Conservation (phyloP, 306 rosid genomes). For the Acacia confusa region DNA sequence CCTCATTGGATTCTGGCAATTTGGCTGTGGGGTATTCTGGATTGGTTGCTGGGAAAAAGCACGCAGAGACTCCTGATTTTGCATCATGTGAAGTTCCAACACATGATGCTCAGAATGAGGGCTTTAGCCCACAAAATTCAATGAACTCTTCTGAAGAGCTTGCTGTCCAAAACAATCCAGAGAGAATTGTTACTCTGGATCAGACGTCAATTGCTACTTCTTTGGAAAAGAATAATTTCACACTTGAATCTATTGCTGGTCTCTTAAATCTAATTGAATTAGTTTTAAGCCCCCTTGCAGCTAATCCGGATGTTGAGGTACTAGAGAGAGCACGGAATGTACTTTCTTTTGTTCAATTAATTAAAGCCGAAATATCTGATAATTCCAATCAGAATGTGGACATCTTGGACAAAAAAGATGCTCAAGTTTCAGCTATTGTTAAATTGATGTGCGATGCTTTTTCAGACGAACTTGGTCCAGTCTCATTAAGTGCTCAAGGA, state of each 20-base stretch:
- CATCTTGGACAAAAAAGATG: slow-evolving; percentile 37
- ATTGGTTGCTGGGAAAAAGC: slow-evolving; percentile 32
- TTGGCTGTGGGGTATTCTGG: slow-evolving; percentile 36
- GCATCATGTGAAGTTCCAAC: slow-evolving; percentile 37
- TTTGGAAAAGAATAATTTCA: slow-evolving; percentile 36
- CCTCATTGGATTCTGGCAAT: slow-evolving; percentile 33
- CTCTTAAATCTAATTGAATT: slow-evolving; percentile 58
- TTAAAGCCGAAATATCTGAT: slow-evolving; percentile 48
- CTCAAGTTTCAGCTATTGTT: slow-evolving; percentile 46
- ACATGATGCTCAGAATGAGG: slow-evolving; percentile 46
- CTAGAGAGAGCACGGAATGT: slow-evolving; percentile 76
- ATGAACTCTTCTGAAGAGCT: slow-evolving; percentile 45
- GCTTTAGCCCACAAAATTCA: slow-evolving; percentile 51
- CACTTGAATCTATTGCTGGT: slow-evolving; percentile 47
- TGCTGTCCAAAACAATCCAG: slow-evolving; percentile 35
- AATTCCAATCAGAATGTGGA: slow-evolving; percentile 39
- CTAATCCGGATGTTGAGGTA: slow-evolving; percentile 76
- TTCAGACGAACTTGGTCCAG: slow-evolving; percentile 71
- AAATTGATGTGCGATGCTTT: slow-evolving; percentile 56
- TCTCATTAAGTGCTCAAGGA: slow-evolving; percentile 72
- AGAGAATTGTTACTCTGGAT: slow-evolving; percentile 31
- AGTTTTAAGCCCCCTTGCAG: slow-evolving; percentile 55
- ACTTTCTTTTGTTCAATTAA: slow-evolving; percentile 62
- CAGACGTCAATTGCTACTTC: slow-evolving; percentile 35
- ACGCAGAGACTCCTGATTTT: slow-evolving; percentile 40